Conservation (phyloP, 352 stramenopile genomes). For the Phytophthora sojae region DNA sequence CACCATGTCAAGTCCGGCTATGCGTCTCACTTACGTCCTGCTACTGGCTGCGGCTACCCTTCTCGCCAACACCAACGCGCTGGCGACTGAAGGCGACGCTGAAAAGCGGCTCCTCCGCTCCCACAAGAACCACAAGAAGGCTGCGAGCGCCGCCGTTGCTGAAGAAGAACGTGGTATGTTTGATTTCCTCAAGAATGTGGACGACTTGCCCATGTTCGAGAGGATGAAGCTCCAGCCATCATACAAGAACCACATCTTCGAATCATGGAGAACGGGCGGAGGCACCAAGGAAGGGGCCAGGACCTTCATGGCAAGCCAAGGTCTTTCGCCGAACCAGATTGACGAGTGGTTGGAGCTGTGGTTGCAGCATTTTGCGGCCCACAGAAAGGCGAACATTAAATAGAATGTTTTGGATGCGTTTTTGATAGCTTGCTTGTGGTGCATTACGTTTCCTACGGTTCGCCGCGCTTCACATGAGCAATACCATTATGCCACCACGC, state of each 20-base stretch:
- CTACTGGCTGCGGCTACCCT: background rate
- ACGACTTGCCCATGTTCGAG: background rate
- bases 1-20: background rate
- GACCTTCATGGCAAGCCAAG: background rate
- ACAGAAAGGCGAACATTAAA: background rate
- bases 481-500: no score
- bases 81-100: background rate
- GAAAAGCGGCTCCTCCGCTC: background rate
- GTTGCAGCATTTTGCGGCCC: background rate
- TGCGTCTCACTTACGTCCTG: background rate
- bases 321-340: background rate
- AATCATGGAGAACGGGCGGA: background rate
- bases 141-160: background rate
- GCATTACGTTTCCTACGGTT: background rate
- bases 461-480: no score
- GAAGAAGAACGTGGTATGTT: background rate
- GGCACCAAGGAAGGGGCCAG: background rate
- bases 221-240: background rate
- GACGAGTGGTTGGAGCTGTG: background rate
- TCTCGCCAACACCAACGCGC: background rate
- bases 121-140: background rate
- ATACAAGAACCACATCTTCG: background rate
- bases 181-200: background rate
- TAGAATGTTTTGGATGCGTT: no score
- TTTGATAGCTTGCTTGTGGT: no score